These are phyloP conservation scores for Berberis thunbergii DNA, from an alignment of 164 flowering plant genomes.

Conservation along the genomic window DNA sequence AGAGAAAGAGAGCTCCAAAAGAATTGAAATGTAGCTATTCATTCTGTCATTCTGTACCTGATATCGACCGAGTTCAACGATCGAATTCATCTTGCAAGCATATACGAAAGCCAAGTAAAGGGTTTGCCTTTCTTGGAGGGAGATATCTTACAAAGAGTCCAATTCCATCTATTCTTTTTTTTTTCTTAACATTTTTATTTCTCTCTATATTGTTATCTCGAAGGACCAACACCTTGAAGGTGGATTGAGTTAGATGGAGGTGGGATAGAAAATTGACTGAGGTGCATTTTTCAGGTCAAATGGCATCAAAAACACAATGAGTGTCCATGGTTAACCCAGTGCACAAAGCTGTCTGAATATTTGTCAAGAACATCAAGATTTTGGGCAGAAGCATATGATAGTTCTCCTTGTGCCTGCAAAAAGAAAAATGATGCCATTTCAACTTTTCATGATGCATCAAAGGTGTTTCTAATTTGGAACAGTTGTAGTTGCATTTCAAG, in stretches of 20 bases:
- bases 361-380: slow-evolving; percentile 19
- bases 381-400: slow-evolving; percentile 13
- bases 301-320: slow-evolving; percentile 27
- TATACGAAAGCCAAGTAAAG: slow-evolving; percentile 1
- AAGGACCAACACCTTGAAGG: slow-evolving; percentile 32
- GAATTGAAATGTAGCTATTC: slow-evolving; percentile 16
- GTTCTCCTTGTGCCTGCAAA: slow-evolving; percentile 34
- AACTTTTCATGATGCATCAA: no score
- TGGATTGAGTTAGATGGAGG: slow-evolving; percentile 14
- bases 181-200: neutral
- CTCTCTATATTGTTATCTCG: slow-evolving; percentile 8
- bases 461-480: no score
- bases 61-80: slow-evolving; percentile 4
- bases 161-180: neutral
- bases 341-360: slow-evolving; percentile 42
- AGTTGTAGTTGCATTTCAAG: no score
- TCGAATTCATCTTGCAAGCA: slow-evolving; percentile 8
- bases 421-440: neutral
- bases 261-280: slow-evolving; percentile 2
- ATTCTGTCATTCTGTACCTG: slow-evolving; percentile 8
- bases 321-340: slow-evolving; percentile 60
- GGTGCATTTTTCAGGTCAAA: neutral
- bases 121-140: neutral
- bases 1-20: slow-evolving; percentile 11
- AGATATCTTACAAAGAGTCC: slow-evolving; percentile 15